These are phyloP conservation scores for Kitagawia praeruptora DNA, from an alignment of 129 eudicot species.

Conservation along the genomic window DNA sequence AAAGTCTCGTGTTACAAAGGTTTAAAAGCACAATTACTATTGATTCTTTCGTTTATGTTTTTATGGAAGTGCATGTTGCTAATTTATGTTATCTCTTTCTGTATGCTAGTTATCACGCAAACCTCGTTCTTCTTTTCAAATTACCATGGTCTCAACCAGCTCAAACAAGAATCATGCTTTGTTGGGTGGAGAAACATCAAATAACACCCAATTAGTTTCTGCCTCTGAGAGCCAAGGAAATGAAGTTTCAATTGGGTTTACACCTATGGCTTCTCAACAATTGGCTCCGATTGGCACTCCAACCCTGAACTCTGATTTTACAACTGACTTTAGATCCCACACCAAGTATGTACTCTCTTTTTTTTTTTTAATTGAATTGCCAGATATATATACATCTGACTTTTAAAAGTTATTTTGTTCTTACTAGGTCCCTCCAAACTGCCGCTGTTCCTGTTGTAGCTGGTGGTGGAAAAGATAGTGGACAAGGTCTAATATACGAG, in stretches of 20 bases:
- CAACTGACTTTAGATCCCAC: constrained; percentile 28
- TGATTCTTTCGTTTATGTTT: not conserved
- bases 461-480: constrained; percentile 38
- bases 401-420: constrained; percentile 2
- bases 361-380: not conserved
- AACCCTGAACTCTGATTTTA: constrained; percentile 33
- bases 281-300: constrained; percentile 71
- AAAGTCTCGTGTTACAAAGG: constrained; percentile 55
- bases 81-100: not conserved
- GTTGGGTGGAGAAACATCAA: constrained; percentile 34
- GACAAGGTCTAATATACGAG: constrained; percentile 31
- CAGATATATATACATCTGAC: not conserved
- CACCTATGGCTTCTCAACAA: constrained; percentile 39
- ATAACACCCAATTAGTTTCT: constrained; percentile 21
- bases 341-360: constrained; percentile 32
- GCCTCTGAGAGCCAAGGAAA: constrained; percentile 32
- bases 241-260: constrained; percentile 35
- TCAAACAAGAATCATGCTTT: constrained; percentile 22
- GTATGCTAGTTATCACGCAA: constrained; percentile 50
- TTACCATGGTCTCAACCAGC: constrained; percentile 18
- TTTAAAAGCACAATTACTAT: constrained; percentile 6
- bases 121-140: constrained; percentile 38
- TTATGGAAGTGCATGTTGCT: constrained; percentile 9
- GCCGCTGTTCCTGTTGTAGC: constrained; percentile 32
- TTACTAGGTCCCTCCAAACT: constrained; percentile 44